Evolutionary conservation across 139 green algal genomes (phyloP).

Genomic region (Pleodorina starrii): DNA sequence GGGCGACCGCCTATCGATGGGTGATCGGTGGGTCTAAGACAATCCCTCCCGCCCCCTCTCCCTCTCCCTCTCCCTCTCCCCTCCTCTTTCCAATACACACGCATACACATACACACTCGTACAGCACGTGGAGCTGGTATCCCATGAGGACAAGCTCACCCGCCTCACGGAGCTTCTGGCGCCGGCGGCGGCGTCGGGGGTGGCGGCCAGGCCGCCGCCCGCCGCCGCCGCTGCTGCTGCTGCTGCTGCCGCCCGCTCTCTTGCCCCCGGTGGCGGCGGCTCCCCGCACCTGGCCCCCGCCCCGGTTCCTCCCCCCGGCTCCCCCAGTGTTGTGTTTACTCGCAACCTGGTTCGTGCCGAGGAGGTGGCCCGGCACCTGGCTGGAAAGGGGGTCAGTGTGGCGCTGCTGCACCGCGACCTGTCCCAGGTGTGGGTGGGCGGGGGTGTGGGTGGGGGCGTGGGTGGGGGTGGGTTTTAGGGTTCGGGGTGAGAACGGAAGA

Average conservation of each 20-base stretch:
- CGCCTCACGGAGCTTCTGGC: slow-evolving; percentile 22
- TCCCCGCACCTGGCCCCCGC: not conserved
- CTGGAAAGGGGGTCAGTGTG: slow-evolving; percentile 73
- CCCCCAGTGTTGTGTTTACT: slow-evolving; percentile 56
- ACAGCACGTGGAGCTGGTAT: slow-evolving; percentile 26
- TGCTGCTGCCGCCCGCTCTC: not conserved
- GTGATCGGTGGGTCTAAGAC: no score
- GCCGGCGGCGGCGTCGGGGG: not conserved
- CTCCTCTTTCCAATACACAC: not conserved
- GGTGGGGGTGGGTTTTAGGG: no score
- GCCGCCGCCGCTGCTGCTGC: not conserved
- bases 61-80: not conserved
- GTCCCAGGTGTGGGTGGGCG: slow-evolving; percentile 15
- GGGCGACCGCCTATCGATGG: no score
- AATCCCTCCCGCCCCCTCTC: not conserved
- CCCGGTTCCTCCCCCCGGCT: not conserved
- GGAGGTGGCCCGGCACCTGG: slow-evolving; percentile 38
- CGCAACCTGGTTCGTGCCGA: slow-evolving; percentile 43
- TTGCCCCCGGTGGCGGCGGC: not conserved
- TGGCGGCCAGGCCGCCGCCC: not conserved
- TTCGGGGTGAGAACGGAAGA: no score
- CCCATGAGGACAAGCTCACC: slow-evolving; percentile 6
- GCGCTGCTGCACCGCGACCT: slow-evolving; percentile 89
- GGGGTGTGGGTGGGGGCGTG: not conserved
- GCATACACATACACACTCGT: not conserved